Evolutionary conservation across 305 asterid genomes (phyloP).

Genomic region (Solanum hybrid): DNA sequence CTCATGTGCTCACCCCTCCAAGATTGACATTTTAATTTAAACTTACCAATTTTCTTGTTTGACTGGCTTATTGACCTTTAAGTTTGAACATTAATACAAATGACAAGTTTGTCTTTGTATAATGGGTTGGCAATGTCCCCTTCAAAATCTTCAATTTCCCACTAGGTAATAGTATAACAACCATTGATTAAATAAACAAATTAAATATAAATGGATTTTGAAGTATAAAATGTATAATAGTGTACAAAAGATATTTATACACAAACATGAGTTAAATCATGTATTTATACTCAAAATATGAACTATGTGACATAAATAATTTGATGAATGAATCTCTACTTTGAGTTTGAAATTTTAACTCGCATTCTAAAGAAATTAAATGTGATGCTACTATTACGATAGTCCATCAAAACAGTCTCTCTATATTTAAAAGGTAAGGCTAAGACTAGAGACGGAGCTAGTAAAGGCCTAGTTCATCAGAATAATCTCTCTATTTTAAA

Average conservation of each 20-base stretch:
- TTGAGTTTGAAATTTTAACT: background rate
- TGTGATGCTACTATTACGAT: background rate
- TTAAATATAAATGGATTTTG: background rate
- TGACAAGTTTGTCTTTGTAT: background rate
- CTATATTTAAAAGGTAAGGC: background rate
- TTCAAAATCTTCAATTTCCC: background rate
- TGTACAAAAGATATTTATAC: no score
- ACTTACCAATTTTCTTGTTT: background rate
- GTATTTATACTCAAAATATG: background rate
- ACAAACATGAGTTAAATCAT: background rate
- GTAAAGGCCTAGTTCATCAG: background rate
- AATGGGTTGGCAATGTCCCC: background rate
- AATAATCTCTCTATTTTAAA: background rate
- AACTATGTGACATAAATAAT: background rate
- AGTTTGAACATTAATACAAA: background rate
- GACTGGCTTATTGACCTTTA: background rate
- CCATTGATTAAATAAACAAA: background rate
- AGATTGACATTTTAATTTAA: background rate
- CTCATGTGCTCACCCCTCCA: conserved; percentile 1
- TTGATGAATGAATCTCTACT: background rate
- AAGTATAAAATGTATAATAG: background rate
- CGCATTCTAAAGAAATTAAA: background rate
- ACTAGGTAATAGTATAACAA: background rate
- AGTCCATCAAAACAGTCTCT: background rate
- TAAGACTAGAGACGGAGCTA: background rate